Conservation (phyloP, 129 eudicot species). For the Tagetes patula region DNA sequence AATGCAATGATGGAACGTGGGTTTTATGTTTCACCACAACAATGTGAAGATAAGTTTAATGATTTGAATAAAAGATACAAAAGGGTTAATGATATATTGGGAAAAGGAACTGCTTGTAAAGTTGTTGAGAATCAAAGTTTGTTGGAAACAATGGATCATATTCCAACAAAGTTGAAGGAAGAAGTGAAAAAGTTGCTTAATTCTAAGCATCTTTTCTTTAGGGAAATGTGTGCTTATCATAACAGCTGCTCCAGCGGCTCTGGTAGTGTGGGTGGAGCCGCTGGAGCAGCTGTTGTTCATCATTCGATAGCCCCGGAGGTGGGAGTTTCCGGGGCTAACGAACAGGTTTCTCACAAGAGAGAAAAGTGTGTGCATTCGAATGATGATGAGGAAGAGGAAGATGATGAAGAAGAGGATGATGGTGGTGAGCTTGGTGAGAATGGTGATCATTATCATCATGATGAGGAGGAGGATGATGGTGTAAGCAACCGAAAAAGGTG, state of each 20-base stretch:
- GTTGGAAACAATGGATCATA: conserved; percentile 71
- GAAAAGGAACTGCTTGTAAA: conserved; percentile 72
- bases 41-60: conserved; percentile 91
- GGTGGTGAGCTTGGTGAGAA: too few relatives aligned
- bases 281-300: conserved; percentile 23
- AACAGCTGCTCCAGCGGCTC: conserved; percentile 49
- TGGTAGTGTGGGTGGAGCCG: neutral
- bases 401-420: conserved; percentile 31
- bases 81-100: conserved; percentile 88
- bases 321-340: neutral
- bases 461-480: conserved; percentile 39
- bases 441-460: conserved; percentile 18
- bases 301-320: conserved; percentile 45
- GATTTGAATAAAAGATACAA: conserved; percentile 93
- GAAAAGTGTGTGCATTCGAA: conserved; percentile 50
- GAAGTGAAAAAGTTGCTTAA: conserved; percentile 77
- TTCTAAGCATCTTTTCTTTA: conserved; percentile 87
- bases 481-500: conserved; percentile 32
- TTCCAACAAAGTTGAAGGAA: conserved; percentile 70
- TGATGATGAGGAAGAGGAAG: conserved; percentile 34
- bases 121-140: conserved; percentile 89
- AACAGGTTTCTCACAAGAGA: conserved; percentile 20
- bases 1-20: conserved; percentile 94
- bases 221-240: conserved; percentile 97
- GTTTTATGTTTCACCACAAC: conserved; percentile 90